Base-by-base conservation (phyloP, 2,329 filamentous ascomycete genomes). In the Sporothrix schenckii region DNA sequence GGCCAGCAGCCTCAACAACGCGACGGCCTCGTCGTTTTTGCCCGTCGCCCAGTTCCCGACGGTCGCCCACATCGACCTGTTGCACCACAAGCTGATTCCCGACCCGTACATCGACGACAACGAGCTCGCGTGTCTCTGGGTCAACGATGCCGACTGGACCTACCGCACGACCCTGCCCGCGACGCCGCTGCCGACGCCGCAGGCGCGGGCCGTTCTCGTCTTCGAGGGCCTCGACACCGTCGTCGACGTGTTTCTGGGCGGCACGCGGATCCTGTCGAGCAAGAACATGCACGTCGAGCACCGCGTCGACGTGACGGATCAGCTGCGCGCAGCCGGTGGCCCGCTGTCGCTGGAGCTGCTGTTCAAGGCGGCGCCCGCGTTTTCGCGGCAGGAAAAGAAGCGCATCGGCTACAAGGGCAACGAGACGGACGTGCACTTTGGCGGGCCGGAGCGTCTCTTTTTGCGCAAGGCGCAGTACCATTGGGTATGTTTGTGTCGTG, bases 211-310 rank as follows among this genome's bases (percentile, higher is more conserved):
- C 21, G 82, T 86, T 19, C 79, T 90, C 5, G 85, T 87, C 11
- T 89, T 90, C 70, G 84, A 89, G 74, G 88, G 88, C 0, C 82
- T 90, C 1, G 88, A 90, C 75, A 90, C 88, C 0, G 89, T 88
- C 73, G 86, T 87, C 0, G 86, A 82, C 0, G 86, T 89, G 49
- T 81, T 75, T 11, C 80, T 56, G 13, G 53, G 30, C 30, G 53
- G 53, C 10, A 21, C 16, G 24, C 53, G 13, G 13, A 19, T 56
- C 16, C 53, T 56, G 11, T 56, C 24, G 24, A 30, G 24, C 21
- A 56, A 56, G 24, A 56, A 56, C 24, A 56, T 56, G 53, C 53
- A 56, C 13, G 13, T 56, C 24, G 24, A 56, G 24, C 13, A 56
- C 53, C 24, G 53, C 2, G 53, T 56, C 3, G 24, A 56, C 14